phyloP scores from a whole-genome alignment of 1,139 yeast genomes.

The Wickerhamomyces sp. region DNA sequence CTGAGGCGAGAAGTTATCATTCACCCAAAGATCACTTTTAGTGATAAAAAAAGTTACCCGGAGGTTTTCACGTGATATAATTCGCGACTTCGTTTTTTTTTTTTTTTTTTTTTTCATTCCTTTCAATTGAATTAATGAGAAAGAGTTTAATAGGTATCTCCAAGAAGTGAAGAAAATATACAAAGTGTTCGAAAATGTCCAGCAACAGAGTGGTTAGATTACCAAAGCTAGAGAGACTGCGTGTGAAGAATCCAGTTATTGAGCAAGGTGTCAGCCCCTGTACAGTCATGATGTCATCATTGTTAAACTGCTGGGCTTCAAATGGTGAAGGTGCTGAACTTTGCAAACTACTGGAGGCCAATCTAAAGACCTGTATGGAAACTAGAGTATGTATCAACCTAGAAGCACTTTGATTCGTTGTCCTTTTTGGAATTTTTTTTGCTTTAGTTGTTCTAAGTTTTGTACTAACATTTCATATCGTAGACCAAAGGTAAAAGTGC shows the following conservation, averaged over 20 bases:
- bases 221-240: slow-evolving; percentile 74
- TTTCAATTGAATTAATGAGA: too few relatives aligned
- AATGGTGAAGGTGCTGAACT: slow-evolving; percentile 76
- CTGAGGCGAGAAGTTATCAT: background rate
- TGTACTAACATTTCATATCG: slow-evolving; percentile 5
- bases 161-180: background rate
- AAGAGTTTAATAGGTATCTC: background rate
- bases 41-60: slow-evolving; percentile 1
- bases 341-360: slow-evolving; percentile 60
- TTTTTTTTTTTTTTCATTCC: too few relatives aligned
- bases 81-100: too few relatives aligned
- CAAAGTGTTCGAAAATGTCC: slow-evolving; percentile 10
- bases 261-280: slow-evolving; percentile 66
- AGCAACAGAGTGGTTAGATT: slow-evolving; percentile 36
- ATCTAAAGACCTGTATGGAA: slow-evolving; percentile 52
- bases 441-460: background rate
- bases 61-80: too few relatives aligned
- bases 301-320: slow-evolving; percentile 94
- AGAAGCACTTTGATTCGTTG: too few relatives aligned
- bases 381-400: slow-evolving; percentile 20
- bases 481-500: slow-evolving; percentile 36
- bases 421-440: background rate
- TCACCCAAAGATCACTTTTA: too few relatives aligned
- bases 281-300: slow-evolving; percentile 74
- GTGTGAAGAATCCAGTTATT: slow-evolving; percentile 61